Conservation (phyloP, 2,329 filamentous ascomycete species). For the Byssothecium circinans region DNA sequence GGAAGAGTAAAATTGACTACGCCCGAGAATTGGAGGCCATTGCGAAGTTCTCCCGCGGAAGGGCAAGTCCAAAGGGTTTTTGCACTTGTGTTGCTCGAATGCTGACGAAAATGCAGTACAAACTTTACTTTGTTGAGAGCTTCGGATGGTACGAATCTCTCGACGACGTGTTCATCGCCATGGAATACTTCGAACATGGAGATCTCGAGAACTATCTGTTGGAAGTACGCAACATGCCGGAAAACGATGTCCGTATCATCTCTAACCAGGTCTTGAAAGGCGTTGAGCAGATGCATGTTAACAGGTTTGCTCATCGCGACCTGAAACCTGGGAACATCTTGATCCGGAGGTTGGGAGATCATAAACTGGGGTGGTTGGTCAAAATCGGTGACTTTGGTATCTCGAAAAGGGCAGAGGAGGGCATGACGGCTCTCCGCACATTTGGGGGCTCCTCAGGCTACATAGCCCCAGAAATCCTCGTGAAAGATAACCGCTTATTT, state of each 20-base stretch:
- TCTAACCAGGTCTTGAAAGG: constrained; percentile 39
- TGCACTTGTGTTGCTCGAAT: neutral
- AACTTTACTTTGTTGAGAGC: constrained; percentile 29
- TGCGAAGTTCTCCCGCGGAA: constrained; percentile 22
- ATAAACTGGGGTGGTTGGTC: constrained; percentile 41
- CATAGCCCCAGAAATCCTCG: constrained; percentile 17
- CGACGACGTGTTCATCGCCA: constrained; percentile 37
- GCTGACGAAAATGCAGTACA: constrained; percentile 14
- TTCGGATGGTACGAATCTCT: constrained; percentile 43
- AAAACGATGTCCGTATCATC: constrained; percentile 31
- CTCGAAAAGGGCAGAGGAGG: constrained; percentile 27
- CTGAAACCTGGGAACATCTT: constrained; percentile 45
- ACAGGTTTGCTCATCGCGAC: constrained; percentile 43
- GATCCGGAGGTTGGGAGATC: constrained; percentile 17
- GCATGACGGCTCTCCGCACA: constrained; percentile 4
- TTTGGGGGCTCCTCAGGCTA: constrained; percentile 15
- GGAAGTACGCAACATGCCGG: constrained; percentile 14
- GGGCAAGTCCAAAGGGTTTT: constrained; percentile 7
- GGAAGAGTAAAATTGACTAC: constrained; percentile 9
- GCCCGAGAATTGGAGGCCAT: constrained; percentile 25
- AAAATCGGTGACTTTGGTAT: constrained; percentile 48
- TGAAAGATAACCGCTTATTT: neutral
- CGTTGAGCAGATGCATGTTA: constrained; percentile 39
- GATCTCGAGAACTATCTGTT: constrained; percentile 37
- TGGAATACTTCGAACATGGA: constrained; percentile 44